Percentiles rank a stretch among this genome's conserved stretches.
Conservation (phyloP, 371 early-diverging fungal genomes). For the Syncephalastrum monosporum region DNA sequence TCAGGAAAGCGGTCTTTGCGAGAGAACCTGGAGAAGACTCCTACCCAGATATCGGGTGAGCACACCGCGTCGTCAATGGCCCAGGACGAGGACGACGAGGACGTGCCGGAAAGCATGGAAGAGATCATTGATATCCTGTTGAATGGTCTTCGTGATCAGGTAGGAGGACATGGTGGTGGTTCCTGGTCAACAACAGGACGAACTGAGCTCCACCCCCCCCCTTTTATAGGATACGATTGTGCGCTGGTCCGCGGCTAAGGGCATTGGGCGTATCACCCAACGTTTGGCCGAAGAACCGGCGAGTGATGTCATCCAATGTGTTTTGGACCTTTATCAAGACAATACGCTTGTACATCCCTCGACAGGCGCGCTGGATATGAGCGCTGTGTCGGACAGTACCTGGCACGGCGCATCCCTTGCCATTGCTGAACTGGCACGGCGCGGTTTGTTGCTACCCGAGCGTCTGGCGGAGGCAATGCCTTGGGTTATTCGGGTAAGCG, state of each 20-base stretch:
- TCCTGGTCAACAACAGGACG: neutral
- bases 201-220: neutral
- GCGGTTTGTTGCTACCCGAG: slow-evolving; percentile 79
- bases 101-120: slow-evolving; percentile 74
- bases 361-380: slow-evolving; percentile 56
- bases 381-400: slow-evolving; percentile 82
- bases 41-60: slow-evolving; percentile 1
- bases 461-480: slow-evolving; percentile 70
- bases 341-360: slow-evolving; percentile 46
- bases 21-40: slow-evolving; percentile 39
- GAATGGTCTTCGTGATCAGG: slow-evolving; percentile 78
- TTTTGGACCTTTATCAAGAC: slow-evolving; percentile 75
- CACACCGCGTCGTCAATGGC: slow-evolving; percentile 6
- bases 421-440: slow-evolving; percentile 87
- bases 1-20: slow-evolving; percentile 47
- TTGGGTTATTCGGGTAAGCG: slow-evolving; percentile 63
- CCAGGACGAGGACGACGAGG: slow-evolving; percentile 46
- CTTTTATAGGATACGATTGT: slow-evolving; percentile 82
- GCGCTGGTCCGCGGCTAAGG: slow-evolving; percentile 96
- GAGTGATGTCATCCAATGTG: slow-evolving; percentile 75
- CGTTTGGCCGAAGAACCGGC: slow-evolving; percentile 80
- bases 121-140: slow-evolving; percentile 78
- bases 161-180: slow-evolving; percentile 15
- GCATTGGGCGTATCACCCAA: slow-evolving; percentile 83
- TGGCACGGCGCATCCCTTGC: slow-evolving; percentile 97